Base-by-base conservation (phyloP, 441 rosid species). In the Jatropha podagrica region DNA sequence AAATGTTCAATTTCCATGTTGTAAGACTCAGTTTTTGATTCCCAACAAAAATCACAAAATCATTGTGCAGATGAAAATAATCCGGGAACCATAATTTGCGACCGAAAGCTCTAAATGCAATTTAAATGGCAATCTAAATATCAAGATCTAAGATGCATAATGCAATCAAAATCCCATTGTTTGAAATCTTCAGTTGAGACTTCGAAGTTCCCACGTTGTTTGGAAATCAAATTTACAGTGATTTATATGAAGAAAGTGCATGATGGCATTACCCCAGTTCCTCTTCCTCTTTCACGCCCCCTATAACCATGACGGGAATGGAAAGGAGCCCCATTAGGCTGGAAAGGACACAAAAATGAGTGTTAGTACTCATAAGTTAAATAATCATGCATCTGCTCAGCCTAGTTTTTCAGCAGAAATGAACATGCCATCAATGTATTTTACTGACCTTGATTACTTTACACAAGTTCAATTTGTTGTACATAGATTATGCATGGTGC, bases 231-330 rank as follows among this genome's bases (percentile, higher is more conserved):
- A 13, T 18, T 26, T 20, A 51, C 9, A 27, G 37, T 37, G 40
- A 46, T 62, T 55, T 7, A 14, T 48, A 17, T n/a, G 41, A 23
- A 52, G 27, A 60, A 64, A 44, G 60, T 5, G 23, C 6, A 63
- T 27, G 18, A 5, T 41, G 3, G 44, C 32, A 70, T 81, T 91
- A 92, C 97, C 98, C 88, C 86, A 73, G 81, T 73, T 84, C 97
- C 96, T 83, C 97, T 88, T 83, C 96, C 98, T 82, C 96, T 80
- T 77, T 82, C 97, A 26, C 86, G 93, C 62, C 93, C 95, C 71
- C 89, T 83, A 73, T 88, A 86, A 80, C 88, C 92, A 81, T 86
- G 81, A 71, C 72, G 89, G 65, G 77, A 10, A 69, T 86, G 85
- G 74, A 68, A 85, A 38, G 92, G 85, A 82, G 88, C 86, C 66